Evolutionary conservation across 1,284 basidiomycete genomes (phyloP), one percentile per base, ranked within the genome.

Genomic region (Sanguinoderma infundibulare): DNA sequence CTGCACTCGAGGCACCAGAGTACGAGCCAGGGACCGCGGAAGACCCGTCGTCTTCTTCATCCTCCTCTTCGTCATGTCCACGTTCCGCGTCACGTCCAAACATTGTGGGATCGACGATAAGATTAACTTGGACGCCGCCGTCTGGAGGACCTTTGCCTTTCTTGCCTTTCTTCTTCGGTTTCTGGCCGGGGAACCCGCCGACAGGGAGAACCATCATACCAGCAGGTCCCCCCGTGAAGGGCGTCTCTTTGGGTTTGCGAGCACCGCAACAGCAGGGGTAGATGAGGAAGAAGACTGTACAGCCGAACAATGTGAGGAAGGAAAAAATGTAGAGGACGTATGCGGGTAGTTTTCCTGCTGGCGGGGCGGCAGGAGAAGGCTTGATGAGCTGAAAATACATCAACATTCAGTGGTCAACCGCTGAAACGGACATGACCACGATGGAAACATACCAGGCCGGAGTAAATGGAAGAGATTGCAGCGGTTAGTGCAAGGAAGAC

Each of bases 201-300:
- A 90, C 81, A 2, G 88, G 87, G 0, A 90, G 76, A 10, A 89
- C 86, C 81, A 87, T 85, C 81, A 90, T 85, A 15, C 87, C 87
- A 38, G 69, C 68, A 0, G 74, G 74, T 0, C 72, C 80, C 67
- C 66, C 73, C 57, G 63, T 67, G 34, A 68, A 63, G 17, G 67
- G 59, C 61, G 63, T 35, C 51, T 62, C 64, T 62, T 74, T 66
- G 67, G 73, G 57, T 53, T 67, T 70, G 35, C 72, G 72, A 5
- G 67, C 64, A 35, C 79, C 75, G 62, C 80, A 79, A 63, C 81
- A 88, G 67, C 83, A 88, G 3, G 85, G 86, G 28, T 83, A 83
- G 53, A 89, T 72, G 63, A 83, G 69, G 72, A 87, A 88, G 51
- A 87, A 72, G 67, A 83, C 87, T 17, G 85, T 69, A 22, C 84